phyloP scores from a whole-genome alignment of 306 rosid species.

The Echinosophora koreensis region DNA sequence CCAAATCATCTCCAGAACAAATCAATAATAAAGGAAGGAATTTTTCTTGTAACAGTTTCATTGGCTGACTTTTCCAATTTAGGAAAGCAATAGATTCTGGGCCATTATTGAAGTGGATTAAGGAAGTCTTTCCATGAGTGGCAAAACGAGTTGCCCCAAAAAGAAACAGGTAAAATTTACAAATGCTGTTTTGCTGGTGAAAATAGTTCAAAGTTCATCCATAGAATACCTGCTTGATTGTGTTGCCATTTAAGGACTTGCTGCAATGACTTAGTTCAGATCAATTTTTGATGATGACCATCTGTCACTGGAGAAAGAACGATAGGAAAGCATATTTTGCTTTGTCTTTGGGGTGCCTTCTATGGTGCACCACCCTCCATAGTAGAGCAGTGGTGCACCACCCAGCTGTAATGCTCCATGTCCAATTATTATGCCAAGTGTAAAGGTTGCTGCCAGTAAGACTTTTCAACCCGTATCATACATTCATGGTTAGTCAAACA shows the following conservation, averaged over 20 bases:
- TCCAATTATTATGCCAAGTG: too few species aligned
- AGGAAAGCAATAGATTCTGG: not conserved
- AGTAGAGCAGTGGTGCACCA: too few species aligned
- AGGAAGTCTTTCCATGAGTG: not conserved
- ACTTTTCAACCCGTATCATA: too few species aligned
- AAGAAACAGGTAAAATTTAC: not conserved
- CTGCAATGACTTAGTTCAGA: not conserved
- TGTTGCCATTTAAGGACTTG: conserved; percentile 1
- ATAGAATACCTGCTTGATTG: not conserved
- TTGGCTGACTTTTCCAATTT: not conserved
- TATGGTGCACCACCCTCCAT: too few species aligned
- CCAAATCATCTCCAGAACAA: conserved; percentile 4
- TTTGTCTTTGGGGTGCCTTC: too few species aligned
- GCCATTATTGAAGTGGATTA: not conserved
- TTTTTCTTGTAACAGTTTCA: not conserved
- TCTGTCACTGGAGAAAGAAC: conserved; percentile 10
- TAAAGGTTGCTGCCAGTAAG: too few species aligned
- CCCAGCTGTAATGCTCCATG: too few species aligned
- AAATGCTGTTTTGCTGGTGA: conserved; percentile 8
- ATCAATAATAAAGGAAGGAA: not conserved
- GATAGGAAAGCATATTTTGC: not conserved
- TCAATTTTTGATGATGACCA: not conserved
- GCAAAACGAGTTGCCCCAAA: not conserved
- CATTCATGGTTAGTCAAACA: too few species aligned
- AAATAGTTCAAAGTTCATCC: not conserved